A percentile compares a stretch with the other conserved stretches of the same genome.
Evolutionary conservation across 495 filamentous ascomycete genomes (phyloP).

Genomic region (Aspergillus sclerotioniger): DNA sequence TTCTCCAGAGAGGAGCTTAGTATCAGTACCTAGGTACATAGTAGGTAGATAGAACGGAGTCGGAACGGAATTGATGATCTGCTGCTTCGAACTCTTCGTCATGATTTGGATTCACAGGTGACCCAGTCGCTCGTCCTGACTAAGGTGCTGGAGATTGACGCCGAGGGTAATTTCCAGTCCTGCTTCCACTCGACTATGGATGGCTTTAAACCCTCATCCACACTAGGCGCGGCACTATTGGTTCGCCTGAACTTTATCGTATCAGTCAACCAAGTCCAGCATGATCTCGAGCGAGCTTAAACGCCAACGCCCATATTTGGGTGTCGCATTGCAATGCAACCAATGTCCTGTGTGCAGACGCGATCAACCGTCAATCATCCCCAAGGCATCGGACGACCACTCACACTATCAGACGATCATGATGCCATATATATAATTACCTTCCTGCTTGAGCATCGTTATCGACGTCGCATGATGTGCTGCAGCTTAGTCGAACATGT

Average conservation of each 20-base stretch:
- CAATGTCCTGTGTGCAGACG: neutral
- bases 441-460: constrained; percentile 13
- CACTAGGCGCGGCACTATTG: constrained; percentile 6
- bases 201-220: neutral
- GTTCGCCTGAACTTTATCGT: constrained; percentile 6
- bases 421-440: constrained; percentile 7
- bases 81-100: neutral
- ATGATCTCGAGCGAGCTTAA: neutral
- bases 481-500: neutral
- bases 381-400: constrained; percentile 4
- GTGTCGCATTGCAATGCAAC: neutral
- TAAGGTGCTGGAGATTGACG: neutral
- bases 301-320: neutral
- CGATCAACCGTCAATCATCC: constrained; percentile 2
- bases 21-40: neutral
- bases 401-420: constrained; percentile 11
- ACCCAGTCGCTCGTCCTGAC: constrained; percentile 42
- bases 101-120: neutral
- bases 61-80: neutral
- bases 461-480: constrained; percentile 18
- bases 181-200: neutral
- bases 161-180: neutral
- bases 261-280: neutral
- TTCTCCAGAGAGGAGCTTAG: neutral
- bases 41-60: neutral